Base-by-base conservation (phyloP, 2,329 filamentous ascomycete species). In the Pseudodiploospora longispora region DNA sequence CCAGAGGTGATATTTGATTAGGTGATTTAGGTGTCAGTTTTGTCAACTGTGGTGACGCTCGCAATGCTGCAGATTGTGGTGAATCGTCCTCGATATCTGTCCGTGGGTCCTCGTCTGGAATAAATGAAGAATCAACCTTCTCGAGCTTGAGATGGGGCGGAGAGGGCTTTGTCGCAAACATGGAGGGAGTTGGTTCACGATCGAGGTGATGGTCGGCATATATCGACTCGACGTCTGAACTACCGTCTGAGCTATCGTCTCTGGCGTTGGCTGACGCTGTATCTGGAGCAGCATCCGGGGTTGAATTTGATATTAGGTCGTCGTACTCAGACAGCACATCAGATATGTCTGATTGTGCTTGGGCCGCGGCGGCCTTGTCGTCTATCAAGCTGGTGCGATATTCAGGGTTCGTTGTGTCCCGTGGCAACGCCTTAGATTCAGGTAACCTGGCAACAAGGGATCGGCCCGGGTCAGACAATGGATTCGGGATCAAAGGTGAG, bases 21-120 rank as follows among this genome's bases (percentile, higher is more conserved):
- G 76, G 76, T 6, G 76, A 79, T 50, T 68, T 77, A 8, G 75
- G 75, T 4, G 76, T 56, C 28, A 73, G 73, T 51, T 77, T 78
- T 59, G 77, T 73, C 36, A 73, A 66, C 50, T 72, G 65, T 6
- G 67, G 66, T 29, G 58, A 56, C 41, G 52, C 44, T 36, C 52
- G 51, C 32, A 55, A 48, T 27, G 50, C 54, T 9, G 52, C 50
- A 12, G 61, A 58, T 34, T 55, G 52, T 5, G 61, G 59, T 30
- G 60, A 59, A 30, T 55, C 54, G 6, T 55, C 43, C 6, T 48
- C 46, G 29, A 47, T 50, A 41, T 53, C 50, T 36, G 52, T 52
- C 46, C 53, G 47, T 30, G 47, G 50, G n/a, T 38, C 40, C 38
- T 60, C 54, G 47, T 55, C 55, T 47, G 54, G 52, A 30, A 51